phyloP scores from a whole-genome alignment of 345 rosid species.

The Triadica sebifera region DNA sequence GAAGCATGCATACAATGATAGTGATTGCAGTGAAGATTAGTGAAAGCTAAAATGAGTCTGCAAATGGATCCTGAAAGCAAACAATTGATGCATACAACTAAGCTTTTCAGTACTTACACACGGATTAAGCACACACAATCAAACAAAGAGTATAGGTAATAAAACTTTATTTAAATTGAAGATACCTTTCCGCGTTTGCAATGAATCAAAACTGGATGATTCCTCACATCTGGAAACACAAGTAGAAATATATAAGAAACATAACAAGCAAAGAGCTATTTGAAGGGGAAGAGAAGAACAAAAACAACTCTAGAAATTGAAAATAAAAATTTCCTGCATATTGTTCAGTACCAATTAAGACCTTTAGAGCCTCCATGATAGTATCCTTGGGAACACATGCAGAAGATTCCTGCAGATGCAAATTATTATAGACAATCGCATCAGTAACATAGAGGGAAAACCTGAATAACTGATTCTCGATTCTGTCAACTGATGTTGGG shows the following conservation, averaged over 20 bases:
- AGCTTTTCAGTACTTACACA: background rate
- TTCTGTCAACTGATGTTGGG: no score
- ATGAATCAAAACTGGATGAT: conserved; percentile 84
- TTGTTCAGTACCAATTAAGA: conserved; percentile 53
- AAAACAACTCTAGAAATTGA: background rate
- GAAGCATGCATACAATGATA: background rate
- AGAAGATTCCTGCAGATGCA: conserved; percentile 55
- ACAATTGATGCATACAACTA: background rate
- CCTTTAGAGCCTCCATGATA: conserved; percentile 63
- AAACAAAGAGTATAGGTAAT: background rate
- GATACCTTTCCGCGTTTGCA: conserved; percentile 87
- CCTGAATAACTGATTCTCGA: background rate
- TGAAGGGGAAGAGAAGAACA: background rate
- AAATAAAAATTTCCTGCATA: background rate
- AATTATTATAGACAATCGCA: conserved; percentile 15
- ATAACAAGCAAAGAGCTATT: background rate
- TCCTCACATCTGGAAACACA: conserved; percentile 66
- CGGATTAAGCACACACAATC: background rate
- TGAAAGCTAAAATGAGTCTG: background rate
- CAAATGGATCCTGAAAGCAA: background rate
- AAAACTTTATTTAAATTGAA: background rate
- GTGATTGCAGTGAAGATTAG: background rate
- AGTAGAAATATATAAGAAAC: conserved; percentile 5
- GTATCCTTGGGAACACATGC: conserved; percentile 50
- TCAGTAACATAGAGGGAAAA: background rate